Conservation (phyloP, 169 alveolate species). For the Babesia bigemina region DNA sequence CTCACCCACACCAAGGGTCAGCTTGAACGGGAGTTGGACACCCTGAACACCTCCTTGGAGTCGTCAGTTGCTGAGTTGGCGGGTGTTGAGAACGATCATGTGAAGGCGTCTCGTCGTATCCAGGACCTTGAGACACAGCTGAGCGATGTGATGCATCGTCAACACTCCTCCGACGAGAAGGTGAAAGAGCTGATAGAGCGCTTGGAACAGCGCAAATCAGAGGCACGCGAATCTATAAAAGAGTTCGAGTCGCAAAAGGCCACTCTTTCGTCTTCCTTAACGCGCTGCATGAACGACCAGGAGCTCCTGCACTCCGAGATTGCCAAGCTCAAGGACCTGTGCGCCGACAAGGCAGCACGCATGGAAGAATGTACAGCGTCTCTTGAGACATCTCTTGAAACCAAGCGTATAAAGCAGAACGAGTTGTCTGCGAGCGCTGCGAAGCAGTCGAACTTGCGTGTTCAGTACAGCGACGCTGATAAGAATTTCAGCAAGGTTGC, state of each 20-base stretch:
- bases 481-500: constrained; percentile 44
- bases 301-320: constrained; percentile 12
- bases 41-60: constrained; percentile 9
- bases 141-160: constrained; percentile 32
- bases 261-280: neutral
- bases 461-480: constrained; percentile 36
- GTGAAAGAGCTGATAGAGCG: constrained; percentile 11
- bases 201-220: constrained; percentile 26
- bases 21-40: constrained; percentile 21
- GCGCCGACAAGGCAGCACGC: neutral
- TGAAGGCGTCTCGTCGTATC: constrained; percentile 12
- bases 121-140: constrained; percentile 28
- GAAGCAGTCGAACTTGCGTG: constrained; percentile 33
- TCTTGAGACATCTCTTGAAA: constrained; percentile 25
- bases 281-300: constrained; percentile 30
- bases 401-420: constrained; percentile 35
- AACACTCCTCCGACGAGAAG: constrained; percentile 34
- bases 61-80: neutral
- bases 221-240: constrained; percentile 9
- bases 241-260: constrained; percentile 24
- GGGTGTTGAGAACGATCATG: neutral
- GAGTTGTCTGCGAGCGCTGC: constrained; percentile 25
- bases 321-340: constrained; percentile 1
- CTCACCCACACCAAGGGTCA: constrained; percentile 34
- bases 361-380: neutral